Conservation (phyloP, 2,329 filamentous ascomycete species). For the Cylindrodendrum hubeiense region DNA sequence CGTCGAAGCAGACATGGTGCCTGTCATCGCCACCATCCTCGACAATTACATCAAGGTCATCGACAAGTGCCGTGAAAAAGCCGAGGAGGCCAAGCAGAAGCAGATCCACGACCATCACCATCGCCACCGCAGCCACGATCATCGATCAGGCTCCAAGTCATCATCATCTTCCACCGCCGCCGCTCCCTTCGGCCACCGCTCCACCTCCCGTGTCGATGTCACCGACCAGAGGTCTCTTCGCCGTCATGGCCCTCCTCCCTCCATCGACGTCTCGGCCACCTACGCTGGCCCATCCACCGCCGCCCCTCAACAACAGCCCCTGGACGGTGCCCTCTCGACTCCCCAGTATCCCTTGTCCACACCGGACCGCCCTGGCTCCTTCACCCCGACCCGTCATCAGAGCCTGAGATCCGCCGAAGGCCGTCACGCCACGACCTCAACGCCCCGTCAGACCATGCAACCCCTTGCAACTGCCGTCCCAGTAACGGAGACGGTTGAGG, state of each 20-base stretch:
- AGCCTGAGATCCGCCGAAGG: slow-evolving; percentile 65
- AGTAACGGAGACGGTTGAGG: slow-evolving; percentile 76
- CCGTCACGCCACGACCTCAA: slow-evolving; percentile 61
- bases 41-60: slow-evolving; percentile 99
- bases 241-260: slow-evolving; percentile 85
- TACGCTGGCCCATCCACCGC: slow-evolving; percentile 54
- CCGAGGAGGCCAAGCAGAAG: slow-evolving; percentile 84
- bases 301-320: slow-evolving; percentile 37
- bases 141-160: slow-evolving; percentile 61
- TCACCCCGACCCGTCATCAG: slow-evolving; percentile 58
- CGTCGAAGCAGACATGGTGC: slow-evolving; percentile 98
- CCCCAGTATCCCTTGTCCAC: slow-evolving; percentile 39
- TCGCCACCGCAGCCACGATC: slow-evolving; percentile 64
- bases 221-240: slow-evolving; percentile 74
- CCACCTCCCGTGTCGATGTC: slow-evolving; percentile 64
- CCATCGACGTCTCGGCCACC: slow-evolving; percentile 64
- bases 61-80: slow-evolving; percentile 89
- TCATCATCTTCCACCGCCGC: slow-evolving; percentile 43
- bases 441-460: slow-evolving; percentile 64
- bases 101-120: slow-evolving; percentile 66
- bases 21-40: slow-evolving; percentile 96
- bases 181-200: slow-evolving; percentile 63
- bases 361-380: slow-evolving; percentile 38
- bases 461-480: slow-evolving; percentile 76
- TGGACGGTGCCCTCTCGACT: slow-evolving; percentile 40